These are phyloP conservation scores for Globisporangium recalcitrans DNA, from an alignment of 352 stramenopile genomes.

Conservation along the genomic window DNA sequence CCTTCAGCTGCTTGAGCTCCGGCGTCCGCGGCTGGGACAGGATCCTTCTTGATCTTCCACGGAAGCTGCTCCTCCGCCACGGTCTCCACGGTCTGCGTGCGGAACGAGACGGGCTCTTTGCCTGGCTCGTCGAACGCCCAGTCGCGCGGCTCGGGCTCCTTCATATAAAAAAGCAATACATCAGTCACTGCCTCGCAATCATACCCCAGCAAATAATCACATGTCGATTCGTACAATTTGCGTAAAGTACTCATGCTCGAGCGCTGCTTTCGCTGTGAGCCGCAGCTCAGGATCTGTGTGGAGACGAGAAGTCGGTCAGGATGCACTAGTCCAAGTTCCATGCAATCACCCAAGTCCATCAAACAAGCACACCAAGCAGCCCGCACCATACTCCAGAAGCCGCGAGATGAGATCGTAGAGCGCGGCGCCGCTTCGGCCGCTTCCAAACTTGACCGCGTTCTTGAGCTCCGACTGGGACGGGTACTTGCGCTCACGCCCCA, in stretches of 20 bases:
- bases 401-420: slow-evolving; percentile 73
- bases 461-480: slow-evolving; percentile 75
- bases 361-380: background rate
- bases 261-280: slow-evolving; percentile 87
- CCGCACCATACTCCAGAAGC: slow-evolving; percentile 78
- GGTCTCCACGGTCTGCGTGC: slow-evolving; percentile 73
- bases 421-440: slow-evolving; percentile 57
- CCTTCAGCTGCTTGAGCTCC: slow-evolving; percentile 16
- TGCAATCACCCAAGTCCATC: slow-evolving; percentile 1
- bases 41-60: slow-evolving; percentile 65
- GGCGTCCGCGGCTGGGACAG: slow-evolving; percentile 7
- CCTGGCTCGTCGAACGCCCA: slow-evolving; percentile 85
- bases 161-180: background rate
- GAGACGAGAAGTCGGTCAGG: background rate
- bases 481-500: slow-evolving; percentile 83
- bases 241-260: slow-evolving; percentile 93
- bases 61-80: slow-evolving; percentile 69
- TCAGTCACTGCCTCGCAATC: background rate
- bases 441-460: slow-evolving; percentile 82
- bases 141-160: slow-evolving; percentile 82
- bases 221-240: slow-evolving; percentile 56
- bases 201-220: background rate
- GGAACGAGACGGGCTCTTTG: slow-evolving; percentile 83
- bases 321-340: background rate
- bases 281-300: slow-evolving; percentile 79